Base-by-base conservation (phyloP, 441 rosid species). In the Jatropha multifida region DNA sequence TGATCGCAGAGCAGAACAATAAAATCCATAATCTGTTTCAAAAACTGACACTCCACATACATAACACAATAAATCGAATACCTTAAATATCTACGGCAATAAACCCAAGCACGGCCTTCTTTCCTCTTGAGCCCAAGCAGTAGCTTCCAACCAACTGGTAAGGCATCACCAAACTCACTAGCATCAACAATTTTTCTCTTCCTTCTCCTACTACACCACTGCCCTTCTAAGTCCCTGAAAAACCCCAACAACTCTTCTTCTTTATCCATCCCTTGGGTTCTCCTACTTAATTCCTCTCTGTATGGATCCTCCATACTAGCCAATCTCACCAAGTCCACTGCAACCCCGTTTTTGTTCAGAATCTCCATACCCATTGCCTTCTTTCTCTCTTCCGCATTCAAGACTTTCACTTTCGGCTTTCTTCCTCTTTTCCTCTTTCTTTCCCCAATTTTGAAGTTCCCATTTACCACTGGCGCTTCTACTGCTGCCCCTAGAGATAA, bases 111-210 rank as follows among this genome's bases (percentile, higher is more conserved):
- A 4, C 83, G 90, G 4, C 93, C 90, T 58, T 86, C 93, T 74
- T 82, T 88, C 81, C 93, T 86, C 85, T 78, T 90, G 52, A 92
- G 84, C 20, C 88, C 93, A 72, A 92, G 90, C 78, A 92, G 73
- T 26, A 92, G 86, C 92, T 86, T 90, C 97, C 97, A 92, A 56
- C 90, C 94, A 48, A 85, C 59, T 0, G 97, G 92, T 85, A 90
- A 81, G 9, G 65, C 56, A 60, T 86, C 87, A 38, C 92, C 93
- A 17, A 92, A 86, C 55, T 81, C 72, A 58, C 81, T 14, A 5
- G 94, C 97, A 81, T 92, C 94, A 4, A 90, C 91, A 79, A 92
- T 86, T 87, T 82, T 92, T 86, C 97, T 85, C 85, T 83, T 92
- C 86, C 85, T 89, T 85, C 97, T 88, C 83, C 94, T 83, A 74